Evolutionary conservation across 1,139 yeast species (phyloP), one percentile per base, ranked within the genome.

Genomic region (Arxiozyma slooffiae): DNA sequence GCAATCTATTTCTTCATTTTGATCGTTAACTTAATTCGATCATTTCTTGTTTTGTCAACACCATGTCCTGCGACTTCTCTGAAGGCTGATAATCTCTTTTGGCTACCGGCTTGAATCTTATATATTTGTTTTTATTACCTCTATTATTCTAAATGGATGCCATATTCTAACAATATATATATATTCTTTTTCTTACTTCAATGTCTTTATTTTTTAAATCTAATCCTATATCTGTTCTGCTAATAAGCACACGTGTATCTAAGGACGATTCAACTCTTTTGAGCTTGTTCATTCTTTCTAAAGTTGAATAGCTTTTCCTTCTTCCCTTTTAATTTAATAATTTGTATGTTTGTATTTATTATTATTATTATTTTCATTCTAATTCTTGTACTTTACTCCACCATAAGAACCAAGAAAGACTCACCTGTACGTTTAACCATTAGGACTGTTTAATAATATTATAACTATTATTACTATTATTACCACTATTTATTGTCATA

Each of bases 51-150:
- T 44, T 51, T 7, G 60, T 56, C 17, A 64, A 51, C 6, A 55
- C 53, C 3, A 63, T 61, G 22, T 61, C 61, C 23, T 63, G 64
- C 1, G 66, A 61, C 18, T 56, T 52, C 48, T 64, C 68, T n/a
- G 40, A 63, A 58, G 1, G 64, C 61, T 64, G 63, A 37, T 64
- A 64, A 21, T 54, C 30, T 20, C 26, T 41, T 23, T 41, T 41
- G 9, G 24, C 37, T 16, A 34, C 34, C 26, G 24, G 37, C 20
- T 41, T 26, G 7, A 37, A 18, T 24, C 43, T 40, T 40, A 40
- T 40, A 40, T 40, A 14, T 23, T 23, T 23, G 17, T 23, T 40
- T 8, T 24, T 23, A 17, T 38, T 14, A n/a, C 26, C 11, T 40
- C 36, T n/a, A 18, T 14, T 22, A 18, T 4, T 16, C 6, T 30